Percentiles rank a stretch among this genome's conserved stretches.
Evolutionary conservation across 2,329 filamentous ascomycete genomes (phyloP).

Genomic region (Cercospora nicotianae): DNA sequence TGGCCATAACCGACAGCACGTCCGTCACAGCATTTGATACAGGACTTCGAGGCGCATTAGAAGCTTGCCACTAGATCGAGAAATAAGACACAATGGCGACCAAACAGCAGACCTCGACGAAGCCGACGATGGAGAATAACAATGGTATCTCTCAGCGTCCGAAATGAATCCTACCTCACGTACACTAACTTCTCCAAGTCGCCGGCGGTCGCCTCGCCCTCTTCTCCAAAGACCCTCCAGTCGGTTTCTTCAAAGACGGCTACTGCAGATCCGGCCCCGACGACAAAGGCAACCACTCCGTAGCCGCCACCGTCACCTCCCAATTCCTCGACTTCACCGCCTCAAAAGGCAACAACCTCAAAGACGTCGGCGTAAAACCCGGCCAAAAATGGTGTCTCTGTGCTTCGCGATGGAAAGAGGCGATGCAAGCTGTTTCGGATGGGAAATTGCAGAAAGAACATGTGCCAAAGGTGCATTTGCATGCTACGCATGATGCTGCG

Average conservation of each 20-base stretch:
- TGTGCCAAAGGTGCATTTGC: conserved; percentile 22
- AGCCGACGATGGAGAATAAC: conserved; percentile 30
- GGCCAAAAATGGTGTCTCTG: conserved; percentile 22
- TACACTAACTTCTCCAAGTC: conserved; percentile 8
- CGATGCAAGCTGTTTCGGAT: conserved; percentile 19
- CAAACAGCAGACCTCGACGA: conserved; percentile 27
- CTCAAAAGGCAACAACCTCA: conserved; percentile 15
- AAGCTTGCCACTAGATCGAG: neutral
- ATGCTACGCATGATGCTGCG: conserved; percentile 23
- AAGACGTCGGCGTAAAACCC: conserved; percentile 10
- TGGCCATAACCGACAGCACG: neutral
- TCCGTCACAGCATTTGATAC: neutral
- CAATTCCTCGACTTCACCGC: conserved; percentile 23
- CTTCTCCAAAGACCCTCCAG: conserved; percentile 21
- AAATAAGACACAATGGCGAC: conserved; percentile 13
- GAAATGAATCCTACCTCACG: no score
- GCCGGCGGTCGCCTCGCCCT: conserved; percentile 23
- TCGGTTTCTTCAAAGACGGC: conserved; percentile 25
- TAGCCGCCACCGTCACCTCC: conserved; percentile 23
- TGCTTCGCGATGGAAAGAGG: conserved; percentile 19
- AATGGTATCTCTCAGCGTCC: conserved; percentile 17
- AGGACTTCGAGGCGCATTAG: neutral
- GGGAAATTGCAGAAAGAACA: conserved; percentile 20
- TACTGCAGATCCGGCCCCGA: conserved; percentile 22
- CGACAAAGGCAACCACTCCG: conserved; percentile 21